Percentiles rank a stretch among this genome's conserved stretches.
phyloP scores from a whole-genome alignment of 768 basidiomycete species.

The Coprinopsis sp. region DNA sequence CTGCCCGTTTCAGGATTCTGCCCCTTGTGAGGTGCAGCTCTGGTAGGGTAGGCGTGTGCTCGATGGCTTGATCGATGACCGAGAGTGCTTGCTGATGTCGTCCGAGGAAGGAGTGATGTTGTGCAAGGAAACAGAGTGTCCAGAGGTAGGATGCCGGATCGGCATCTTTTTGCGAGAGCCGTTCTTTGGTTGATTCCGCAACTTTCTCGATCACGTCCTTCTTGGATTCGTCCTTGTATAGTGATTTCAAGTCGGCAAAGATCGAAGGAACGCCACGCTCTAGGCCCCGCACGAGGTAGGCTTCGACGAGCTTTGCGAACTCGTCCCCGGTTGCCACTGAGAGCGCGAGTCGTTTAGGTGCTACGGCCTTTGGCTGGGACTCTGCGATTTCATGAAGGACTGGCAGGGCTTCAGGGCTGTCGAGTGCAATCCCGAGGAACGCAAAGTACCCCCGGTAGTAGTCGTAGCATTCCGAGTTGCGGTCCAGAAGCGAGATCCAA shows the following conservation, averaged over 20 bases:
- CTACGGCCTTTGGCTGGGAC: slow-evolving; percentile 62
- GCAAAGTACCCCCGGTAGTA: slow-evolving; percentile 75
- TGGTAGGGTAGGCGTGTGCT: slow-evolving; percentile 90
- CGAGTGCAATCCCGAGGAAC: slow-evolving; percentile 60
- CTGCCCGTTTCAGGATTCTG: slow-evolving; percentile 80
- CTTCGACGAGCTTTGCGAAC: slow-evolving; percentile 59
- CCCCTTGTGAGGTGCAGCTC: slow-evolving; percentile 83
- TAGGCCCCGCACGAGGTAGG: slow-evolving; percentile 68
- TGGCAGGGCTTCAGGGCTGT: slow-evolving; percentile 47
- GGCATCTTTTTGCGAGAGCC: slow-evolving; percentile 20
- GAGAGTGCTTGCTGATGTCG: slow-evolving; percentile 50
- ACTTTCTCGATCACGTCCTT: slow-evolving; percentile 64
- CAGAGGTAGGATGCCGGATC: slow-evolving; percentile 87
- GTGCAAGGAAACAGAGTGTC: slow-evolving; percentile 93
- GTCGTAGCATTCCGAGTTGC: slow-evolving; percentile 77
- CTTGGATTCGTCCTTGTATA: slow-evolving; percentile 68
- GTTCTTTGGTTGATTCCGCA: slow-evolving; percentile 46
- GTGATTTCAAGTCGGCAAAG: slow-evolving; percentile 85
- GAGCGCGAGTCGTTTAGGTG: slow-evolving; percentile 72
- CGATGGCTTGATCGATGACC: slow-evolving; percentile 59
- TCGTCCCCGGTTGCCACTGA: slow-evolving; percentile 59
- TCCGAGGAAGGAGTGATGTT: slow-evolving; percentile 72
- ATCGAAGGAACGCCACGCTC: slow-evolving; percentile 88
- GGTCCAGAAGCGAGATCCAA: slow-evolving; percentile 77
- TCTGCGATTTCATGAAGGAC: slow-evolving; percentile 56